These are phyloP conservation scores for Austroboletus novae-zelandiae DNA, from an alignment of 1,284 basidiomycete genomes.

Conservation along the genomic window DNA sequence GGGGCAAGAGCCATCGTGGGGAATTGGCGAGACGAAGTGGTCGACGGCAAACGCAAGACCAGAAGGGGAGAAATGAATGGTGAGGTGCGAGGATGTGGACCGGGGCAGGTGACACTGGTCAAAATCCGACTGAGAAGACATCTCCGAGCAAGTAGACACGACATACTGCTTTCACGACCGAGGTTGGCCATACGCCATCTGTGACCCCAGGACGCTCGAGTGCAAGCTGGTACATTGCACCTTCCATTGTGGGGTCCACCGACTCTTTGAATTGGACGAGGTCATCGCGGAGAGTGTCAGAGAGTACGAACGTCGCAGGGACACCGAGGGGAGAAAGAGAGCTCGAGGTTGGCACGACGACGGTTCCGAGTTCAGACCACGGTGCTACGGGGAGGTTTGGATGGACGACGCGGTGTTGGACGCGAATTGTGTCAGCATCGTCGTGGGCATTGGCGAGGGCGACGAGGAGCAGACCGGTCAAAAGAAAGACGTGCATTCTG, in stretches of 20 bases:
- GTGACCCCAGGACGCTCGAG: conserved; percentile 53
- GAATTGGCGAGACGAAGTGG: conserved; percentile 65
- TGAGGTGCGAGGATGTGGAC: conserved; percentile 52
- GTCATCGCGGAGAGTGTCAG: conserved; percentile 43
- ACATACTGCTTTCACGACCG: conserved; percentile 72
- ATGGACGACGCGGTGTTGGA: conserved; percentile 42
- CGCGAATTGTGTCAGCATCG: conserved; percentile 18
- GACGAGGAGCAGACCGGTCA: conserved; percentile 16
- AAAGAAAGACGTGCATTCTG: conserved; percentile 6
- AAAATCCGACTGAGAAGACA: conserved; percentile 9
- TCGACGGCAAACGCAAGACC: conserved; percentile 60
- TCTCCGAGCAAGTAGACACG: conserved; percentile 7
- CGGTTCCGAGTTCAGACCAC: conserved; percentile 35
- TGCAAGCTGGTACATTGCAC: conserved; percentile 71
- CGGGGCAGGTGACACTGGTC: conserved; percentile 59
- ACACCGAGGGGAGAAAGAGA: conserved; percentile 26
- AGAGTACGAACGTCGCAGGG: conserved; percentile 31
- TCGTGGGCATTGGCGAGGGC: conserved; percentile 11
- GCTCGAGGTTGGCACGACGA: conserved; percentile 30
- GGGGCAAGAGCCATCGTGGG: conserved; percentile 63
- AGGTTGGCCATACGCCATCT: conserved; percentile 57
- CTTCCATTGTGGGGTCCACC: conserved; percentile 36
- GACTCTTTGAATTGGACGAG: conserved; percentile 41
- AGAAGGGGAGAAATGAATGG: conserved; percentile 51
- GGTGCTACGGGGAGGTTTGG: conserved; percentile 35